Conservation (phyloP, 2,329 filamentous ascomycete genomes). For the Dissoconium aciculare region DNA sequence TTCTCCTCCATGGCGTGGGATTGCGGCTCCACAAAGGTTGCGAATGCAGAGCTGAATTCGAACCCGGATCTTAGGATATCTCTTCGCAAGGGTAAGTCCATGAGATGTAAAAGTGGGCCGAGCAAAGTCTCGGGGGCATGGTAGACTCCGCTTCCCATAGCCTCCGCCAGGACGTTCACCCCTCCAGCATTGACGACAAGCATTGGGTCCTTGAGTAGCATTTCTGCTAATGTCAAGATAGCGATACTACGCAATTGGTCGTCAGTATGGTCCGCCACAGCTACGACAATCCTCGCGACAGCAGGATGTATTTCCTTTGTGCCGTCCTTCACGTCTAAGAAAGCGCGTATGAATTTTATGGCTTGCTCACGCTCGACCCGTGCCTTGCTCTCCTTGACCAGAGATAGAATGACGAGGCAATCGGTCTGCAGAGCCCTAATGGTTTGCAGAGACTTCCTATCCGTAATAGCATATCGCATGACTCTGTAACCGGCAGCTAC, state of each 20-base stretch:
- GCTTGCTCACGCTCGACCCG: conserved; percentile 94
- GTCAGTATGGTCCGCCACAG: conserved; percentile 73
- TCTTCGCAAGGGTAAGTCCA: conserved; percentile 69
- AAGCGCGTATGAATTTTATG: conserved; percentile 86
- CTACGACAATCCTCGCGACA: conserved; percentile 76
- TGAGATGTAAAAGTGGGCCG: conserved; percentile 71
- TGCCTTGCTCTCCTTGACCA: conserved; percentile 93
- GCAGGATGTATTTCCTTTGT: conserved; percentile 74
- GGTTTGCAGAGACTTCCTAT: conserved; percentile 73
- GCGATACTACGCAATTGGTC: conserved; percentile 82
- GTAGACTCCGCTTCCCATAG: conserved; percentile 78
- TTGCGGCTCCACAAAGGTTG: conserved; percentile 75
- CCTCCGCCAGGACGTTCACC: conserved; percentile 75
- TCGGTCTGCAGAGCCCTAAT: conserved; percentile 83
- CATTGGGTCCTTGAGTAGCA: conserved; percentile 71
- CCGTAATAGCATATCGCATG: conserved; percentile 86
- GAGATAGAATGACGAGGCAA: conserved; percentile 75
- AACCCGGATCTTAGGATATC: conserved; percentile 76
- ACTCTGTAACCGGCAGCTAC: conserved; percentile 89
- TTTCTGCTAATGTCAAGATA: conserved; percentile 81
- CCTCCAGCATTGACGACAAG: conserved; percentile 73
- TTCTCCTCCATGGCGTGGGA: conserved; percentile 43
- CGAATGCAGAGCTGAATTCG: conserved; percentile 73
- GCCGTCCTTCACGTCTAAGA: conserved; percentile 88
- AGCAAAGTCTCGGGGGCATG: conserved; percentile 83